Conservation (phyloP, 768 basidiomycete genomes). For the Chalciporus chontae region DNA sequence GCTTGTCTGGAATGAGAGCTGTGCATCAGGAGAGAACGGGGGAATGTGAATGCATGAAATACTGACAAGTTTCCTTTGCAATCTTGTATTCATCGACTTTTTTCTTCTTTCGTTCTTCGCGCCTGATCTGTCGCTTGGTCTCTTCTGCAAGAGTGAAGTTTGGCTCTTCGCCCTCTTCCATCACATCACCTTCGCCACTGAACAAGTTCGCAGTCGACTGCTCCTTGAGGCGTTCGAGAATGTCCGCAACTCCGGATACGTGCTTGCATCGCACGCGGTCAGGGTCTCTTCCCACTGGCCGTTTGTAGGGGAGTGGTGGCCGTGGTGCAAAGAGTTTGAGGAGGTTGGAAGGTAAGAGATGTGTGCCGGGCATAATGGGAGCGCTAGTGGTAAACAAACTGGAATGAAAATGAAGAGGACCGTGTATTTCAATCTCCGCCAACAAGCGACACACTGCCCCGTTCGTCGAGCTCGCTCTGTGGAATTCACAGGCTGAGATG, state of each 20-base stretch:
- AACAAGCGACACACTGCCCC: too few relatives aligned
- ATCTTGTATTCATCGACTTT: slow-evolving; percentile 70
- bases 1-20: slow-evolving; percentile 66
- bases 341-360: slow-evolving; percentile 91
- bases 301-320: slow-evolving; percentile 81
- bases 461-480: too few relatives aligned
- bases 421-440: slow-evolving; percentile 31
- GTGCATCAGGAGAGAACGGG: slow-evolving; percentile 1
- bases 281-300: slow-evolving; percentile 82
- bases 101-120: slow-evolving; percentile 77
- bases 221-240: slow-evolving; percentile 74
- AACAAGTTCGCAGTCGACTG: slow-evolving; percentile 68
- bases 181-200: slow-evolving; percentile 55
- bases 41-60: neutral
- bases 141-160: slow-evolving; percentile 81
- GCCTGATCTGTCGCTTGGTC: slow-evolving; percentile 68
- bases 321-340: slow-evolving; percentile 96
- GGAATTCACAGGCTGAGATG: slow-evolving; percentile 16
- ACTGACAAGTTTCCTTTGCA: slow-evolving; percentile 84
- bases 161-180: slow-evolving; percentile 85
- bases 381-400: too few relatives aligned
- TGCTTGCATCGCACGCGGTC: slow-evolving; percentile 66
- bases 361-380: slow-evolving; percentile 59
- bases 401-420: neutral
- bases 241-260: slow-evolving; percentile 71